phyloP scores from a whole-genome alignment of 306 rosid genomes.

The Vicia sativa region DNA sequence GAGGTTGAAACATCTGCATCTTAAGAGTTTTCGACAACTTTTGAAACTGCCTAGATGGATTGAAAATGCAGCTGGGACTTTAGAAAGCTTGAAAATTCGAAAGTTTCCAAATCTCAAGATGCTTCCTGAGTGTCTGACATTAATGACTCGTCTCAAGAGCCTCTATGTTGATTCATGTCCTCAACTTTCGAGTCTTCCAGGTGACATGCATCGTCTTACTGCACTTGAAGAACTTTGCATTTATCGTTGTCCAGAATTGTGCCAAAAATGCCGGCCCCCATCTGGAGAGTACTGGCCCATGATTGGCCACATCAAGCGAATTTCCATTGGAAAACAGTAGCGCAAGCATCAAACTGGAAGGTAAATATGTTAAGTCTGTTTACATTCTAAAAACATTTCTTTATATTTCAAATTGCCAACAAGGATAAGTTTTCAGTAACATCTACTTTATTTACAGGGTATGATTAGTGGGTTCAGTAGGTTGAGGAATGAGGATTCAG shows the following conservation, averaged over 20 bases:
- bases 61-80: neutral
- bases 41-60: neutral
- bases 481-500: neutral
- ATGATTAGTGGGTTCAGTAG: too few species aligned
- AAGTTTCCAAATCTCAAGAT: neutral
- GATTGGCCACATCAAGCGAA: neutral
- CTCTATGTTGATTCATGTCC: neutral
- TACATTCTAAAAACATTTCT: neutral
- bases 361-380: neutral
- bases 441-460: neutral
- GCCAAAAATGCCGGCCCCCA: neutral
- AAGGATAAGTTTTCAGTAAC: neutral
- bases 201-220: neutral
- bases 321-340: neutral
- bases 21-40: neutral
- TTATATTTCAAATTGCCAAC: neutral
- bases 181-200: neutral
- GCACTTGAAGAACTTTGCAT: neutral
- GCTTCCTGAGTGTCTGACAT: neutral
- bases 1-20: neutral
- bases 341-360: neutral
- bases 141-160: neutral
- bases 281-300: conserved; percentile 1
- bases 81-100: neutral
- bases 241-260: neutral